Percentiles rank a stretch among this genome's conserved stretches.
Evolutionary conservation across 345 rosid species (phyloP).

Genomic region (Lenwebbia sp.): DNA sequence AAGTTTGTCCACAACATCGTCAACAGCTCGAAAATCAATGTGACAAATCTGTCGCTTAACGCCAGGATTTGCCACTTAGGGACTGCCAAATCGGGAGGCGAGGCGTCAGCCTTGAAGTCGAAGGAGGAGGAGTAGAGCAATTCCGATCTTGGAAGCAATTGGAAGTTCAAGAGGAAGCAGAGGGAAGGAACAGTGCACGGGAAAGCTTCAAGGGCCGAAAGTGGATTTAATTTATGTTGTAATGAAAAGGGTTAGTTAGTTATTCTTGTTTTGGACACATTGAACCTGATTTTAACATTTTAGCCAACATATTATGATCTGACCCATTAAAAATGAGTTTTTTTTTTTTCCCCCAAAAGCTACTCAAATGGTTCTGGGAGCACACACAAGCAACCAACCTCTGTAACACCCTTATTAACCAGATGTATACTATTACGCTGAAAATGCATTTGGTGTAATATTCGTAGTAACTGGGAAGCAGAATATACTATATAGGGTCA

Average conservation of each 20-base stretch:
- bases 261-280: no score
- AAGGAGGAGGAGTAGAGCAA: no score
- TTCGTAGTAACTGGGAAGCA: background rate
- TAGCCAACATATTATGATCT: no score
- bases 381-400: background rate
- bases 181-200: no score
- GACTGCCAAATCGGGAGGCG: conserved; percentile 26
- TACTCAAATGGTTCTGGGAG: background rate
- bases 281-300: no score
- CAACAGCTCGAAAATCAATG: conserved; percentile 24
- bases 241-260: no score
- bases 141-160: no score
- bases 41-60: conserved; percentile 12
- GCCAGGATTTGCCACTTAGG: conserved; percentile 38
- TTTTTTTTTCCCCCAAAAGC: background rate
- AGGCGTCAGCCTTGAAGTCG: background rate
- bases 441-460: background rate
- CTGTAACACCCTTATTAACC: background rate
- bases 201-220: no score
- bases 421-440: background rate
- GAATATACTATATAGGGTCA: background rate
- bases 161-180: no score
- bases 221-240: no score
- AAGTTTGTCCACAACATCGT: conserved; percentile 28
- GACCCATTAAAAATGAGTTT: no score